Conservation (phyloP, 164 flowering plant genomes). For the Vitis amurensis region DNA sequence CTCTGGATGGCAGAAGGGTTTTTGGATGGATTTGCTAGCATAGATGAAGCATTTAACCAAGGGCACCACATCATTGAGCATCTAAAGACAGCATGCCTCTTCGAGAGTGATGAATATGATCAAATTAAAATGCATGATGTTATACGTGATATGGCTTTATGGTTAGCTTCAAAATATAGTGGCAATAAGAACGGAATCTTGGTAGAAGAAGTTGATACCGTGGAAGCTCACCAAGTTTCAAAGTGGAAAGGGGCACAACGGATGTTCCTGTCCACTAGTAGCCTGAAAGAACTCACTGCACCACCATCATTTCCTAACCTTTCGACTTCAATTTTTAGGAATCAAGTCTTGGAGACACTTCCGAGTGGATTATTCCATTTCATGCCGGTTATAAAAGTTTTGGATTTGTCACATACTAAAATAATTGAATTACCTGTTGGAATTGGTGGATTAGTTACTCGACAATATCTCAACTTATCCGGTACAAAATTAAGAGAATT, state of each 20-base stretch:
- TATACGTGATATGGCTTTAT: slow-evolving; percentile 22
- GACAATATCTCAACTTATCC: slow-evolving; percentile 9
- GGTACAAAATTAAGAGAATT: neutral
- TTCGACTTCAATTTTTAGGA: neutral
- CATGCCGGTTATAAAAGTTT: neutral
- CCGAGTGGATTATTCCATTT: neutral
- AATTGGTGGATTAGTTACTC: neutral
- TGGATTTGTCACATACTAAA: slow-evolving; percentile 2
- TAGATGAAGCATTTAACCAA: neutral
- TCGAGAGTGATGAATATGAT: neutral
- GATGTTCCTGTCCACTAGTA: neutral
- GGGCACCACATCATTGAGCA: slow-evolving; percentile 5
- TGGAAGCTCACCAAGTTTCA: too few species aligned
- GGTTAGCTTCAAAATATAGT: slow-evolving; percentile 2
- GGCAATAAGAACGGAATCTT: neutral
- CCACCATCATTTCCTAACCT: neutral
- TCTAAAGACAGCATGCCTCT: slow-evolving; percentile 1
- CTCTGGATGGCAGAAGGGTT: slow-evolving; percentile 11
- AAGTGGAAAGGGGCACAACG: neutral
- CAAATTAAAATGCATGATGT: slow-evolving; percentile 15
- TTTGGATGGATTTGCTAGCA: neutral
- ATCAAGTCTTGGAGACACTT: neutral
- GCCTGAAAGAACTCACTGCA: neutral
- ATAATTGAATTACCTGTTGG: neutral
- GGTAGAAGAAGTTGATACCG: neutral